Evolutionary conservation across 1,284 basidiomycete genomes (phyloP).

Genomic region (Coriolopsis trogii): DNA sequence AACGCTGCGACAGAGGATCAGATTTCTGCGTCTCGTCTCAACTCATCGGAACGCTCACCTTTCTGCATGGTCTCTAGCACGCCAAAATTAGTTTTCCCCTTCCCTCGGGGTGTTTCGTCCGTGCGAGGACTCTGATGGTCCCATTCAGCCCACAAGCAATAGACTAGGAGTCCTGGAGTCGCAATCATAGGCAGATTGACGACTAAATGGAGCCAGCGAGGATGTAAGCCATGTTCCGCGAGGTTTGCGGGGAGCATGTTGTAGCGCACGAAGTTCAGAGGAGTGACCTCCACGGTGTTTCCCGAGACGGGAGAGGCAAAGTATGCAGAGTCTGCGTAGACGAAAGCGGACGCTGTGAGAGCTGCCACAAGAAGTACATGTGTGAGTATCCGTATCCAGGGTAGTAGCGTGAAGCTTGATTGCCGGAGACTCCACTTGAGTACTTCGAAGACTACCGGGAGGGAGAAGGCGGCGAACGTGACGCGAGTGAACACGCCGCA

Average conservation of each 20-base stretch:
- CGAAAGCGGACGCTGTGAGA: constrained; percentile 21
- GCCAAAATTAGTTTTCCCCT: constrained; percentile 7
- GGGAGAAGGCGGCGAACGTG: constrained; percentile 39
- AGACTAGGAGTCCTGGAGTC: constrained; percentile 35
- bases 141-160: constrained; percentile 25
- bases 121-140: constrained; percentile 14
- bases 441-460: constrained; percentile 35
- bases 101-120: constrained; percentile 2
- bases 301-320: constrained; percentile 28
- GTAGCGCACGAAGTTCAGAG: constrained; percentile 43
- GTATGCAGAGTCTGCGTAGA: constrained; percentile 36
- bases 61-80: constrained; percentile 19
- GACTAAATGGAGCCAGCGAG: constrained; percentile 41
- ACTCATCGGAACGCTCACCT: constrained; percentile 1
- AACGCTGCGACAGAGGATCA: constrained; percentile 25
- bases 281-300: constrained; percentile 33
- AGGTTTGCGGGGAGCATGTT: constrained; percentile 41
- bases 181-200: constrained; percentile 45
- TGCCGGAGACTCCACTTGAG: constrained; percentile 23
- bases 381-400: constrained; percentile 16
- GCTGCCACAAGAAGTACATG: constrained; percentile 26
- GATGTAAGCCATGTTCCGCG: constrained; percentile 43
- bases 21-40: not conserved
- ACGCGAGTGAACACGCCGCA: constrained; percentile 39
- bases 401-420: constrained; percentile 5